Evolutionary conservation across 768 basidiomycete genomes (phyloP), one percentile per base, ranked within the genome.

Genomic region (Harrya chromipes): DNA sequence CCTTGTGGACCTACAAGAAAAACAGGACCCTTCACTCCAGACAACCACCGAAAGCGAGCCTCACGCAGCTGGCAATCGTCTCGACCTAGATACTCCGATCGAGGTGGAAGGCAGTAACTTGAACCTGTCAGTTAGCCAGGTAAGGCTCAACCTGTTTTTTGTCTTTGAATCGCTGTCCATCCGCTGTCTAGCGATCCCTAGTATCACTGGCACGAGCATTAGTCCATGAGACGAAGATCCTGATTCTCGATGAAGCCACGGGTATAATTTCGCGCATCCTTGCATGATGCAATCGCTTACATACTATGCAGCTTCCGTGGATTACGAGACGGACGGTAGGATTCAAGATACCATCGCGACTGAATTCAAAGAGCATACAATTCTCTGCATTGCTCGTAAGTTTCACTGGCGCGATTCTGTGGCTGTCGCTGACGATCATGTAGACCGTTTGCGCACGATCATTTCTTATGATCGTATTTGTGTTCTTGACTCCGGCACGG

Each of bases 241-340:
- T 94, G 41, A 83, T 97, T 40, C 74, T 97, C 12, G 94, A 97
- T 63, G 93, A 94, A 72, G 92, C 92, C 0, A 94, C 91, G 42
- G 85, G 81, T 80, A 56, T 43, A 57, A 47, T 17, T 26, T 40
- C 23, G 31, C 11, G 5, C 9, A 23, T 38, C 31, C 19, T 33
- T 16, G 42, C 29, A 1, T 27, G 37, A 26, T n/a, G 2, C 13
- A 21, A 11, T n/a, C 36, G 6, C 37, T 50, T 20, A 59, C 16
- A 5, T 13, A 40, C 14, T 10, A 10, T 24, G 19, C 51, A 80
- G 89, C 89, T n/a, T 88, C 87, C 11, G 89, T 93, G 24, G 90
- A 93, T 58, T 87, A 85, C 57, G 90, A 90, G 68, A 94, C 91
- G 1, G 94, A 97, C 70, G 73, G 83, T 50, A 90, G 88, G 65